Percentiles rank a stretch among this genome's conserved stretches.
Conservation (phyloP, 1,139 yeast genomes). For the Pichia cactophila region DNA sequence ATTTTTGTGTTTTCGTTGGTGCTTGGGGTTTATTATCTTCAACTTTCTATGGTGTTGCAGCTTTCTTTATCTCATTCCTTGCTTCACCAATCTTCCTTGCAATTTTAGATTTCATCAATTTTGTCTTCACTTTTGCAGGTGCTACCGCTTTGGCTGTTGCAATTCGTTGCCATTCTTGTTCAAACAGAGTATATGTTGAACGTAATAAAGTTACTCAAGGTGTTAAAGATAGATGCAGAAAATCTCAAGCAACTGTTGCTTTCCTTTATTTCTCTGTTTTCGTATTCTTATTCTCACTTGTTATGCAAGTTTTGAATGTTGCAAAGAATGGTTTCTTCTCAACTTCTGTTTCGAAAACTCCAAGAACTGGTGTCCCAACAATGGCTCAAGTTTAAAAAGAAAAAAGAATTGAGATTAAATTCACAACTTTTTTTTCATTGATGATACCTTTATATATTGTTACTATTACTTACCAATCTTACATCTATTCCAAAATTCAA, state of each 20-base stretch:
- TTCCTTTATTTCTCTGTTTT: slow-evolving; percentile 85
- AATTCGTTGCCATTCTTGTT: slow-evolving; percentile 79
- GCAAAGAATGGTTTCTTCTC: slow-evolving; percentile 73
- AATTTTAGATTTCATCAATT: slow-evolving; percentile 73
- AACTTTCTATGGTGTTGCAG: slow-evolving; percentile 68
- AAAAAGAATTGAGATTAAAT: background rate
- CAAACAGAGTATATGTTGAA: slow-evolving; percentile 55
- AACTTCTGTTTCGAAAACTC: slow-evolving; percentile 36
- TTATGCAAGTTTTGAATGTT: slow-evolving; percentile 52
- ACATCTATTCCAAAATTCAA: too few species aligned
- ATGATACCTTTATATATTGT: background rate
- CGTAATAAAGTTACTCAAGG: slow-evolving; percentile 69
- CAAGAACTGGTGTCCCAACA: slow-evolving; percentile 80
- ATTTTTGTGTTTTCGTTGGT: slow-evolving; percentile 79
- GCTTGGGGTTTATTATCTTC: slow-evolving; percentile 81
- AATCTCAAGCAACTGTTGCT: slow-evolving; percentile 86
- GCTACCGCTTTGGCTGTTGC: slow-evolving; percentile 93
- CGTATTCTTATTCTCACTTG: slow-evolving; percentile 61
- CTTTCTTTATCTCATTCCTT: slow-evolving; percentile 68
- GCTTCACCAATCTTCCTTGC: slow-evolving; percentile 83
- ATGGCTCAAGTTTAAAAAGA: slow-evolving; percentile 63
- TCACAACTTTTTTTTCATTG: background rate
- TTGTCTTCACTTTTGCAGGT: slow-evolving; percentile 88
- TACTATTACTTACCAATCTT: background rate
- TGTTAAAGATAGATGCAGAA: slow-evolving; percentile 77